Conservation (phyloP, 2,329 filamentous ascomycete species). For the Hypoxylon sp. region DNA sequence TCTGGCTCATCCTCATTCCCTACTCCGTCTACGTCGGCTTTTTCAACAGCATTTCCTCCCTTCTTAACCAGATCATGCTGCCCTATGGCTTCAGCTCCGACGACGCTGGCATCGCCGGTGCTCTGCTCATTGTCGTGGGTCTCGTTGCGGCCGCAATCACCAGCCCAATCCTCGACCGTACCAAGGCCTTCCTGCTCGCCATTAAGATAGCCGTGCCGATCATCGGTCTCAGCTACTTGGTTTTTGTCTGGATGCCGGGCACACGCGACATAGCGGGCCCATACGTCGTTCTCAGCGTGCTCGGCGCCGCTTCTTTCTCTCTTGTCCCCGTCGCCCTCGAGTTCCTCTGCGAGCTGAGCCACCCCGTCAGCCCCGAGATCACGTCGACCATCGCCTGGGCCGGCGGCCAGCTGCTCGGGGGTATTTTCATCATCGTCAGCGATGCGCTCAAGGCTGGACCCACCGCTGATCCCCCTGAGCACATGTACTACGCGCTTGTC, state of each 20-base stretch:
- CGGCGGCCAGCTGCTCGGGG: conserved; percentile 85
- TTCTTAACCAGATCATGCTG: conserved; percentile 88
- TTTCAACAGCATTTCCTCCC: conserved; percentile 90
- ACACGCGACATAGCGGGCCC: conserved; percentile 67
- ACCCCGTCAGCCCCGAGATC: conserved; percentile 86
- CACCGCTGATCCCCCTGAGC: conserved; percentile 65
- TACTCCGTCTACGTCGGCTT: conserved; percentile 87
- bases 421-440: conserved; percentile 83
- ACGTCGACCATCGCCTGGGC: conserved; percentile 86
- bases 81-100: conserved; percentile 87
- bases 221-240: conserved; percentile 76
- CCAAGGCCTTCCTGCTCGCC: conserved; percentile 77
- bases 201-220: conserved; percentile 80
- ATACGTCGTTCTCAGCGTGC: conserved; percentile 76
- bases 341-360: conserved; percentile 85
- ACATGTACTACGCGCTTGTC: conserved; percentile 79
- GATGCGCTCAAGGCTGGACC: conserved; percentile 72
- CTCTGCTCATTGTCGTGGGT: conserved; percentile 87
- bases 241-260: conserved; percentile 81
- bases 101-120: conserved; percentile 88
- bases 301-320: conserved; percentile 82
- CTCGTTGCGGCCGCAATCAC: conserved; percentile 78
- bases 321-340: conserved; percentile 87
- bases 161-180: conserved; percentile 84
- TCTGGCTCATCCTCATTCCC: conserved; percentile 83